phyloP scores from a whole-genome alignment of 2,329 filamentous ascomycete species.

The Amesomyces nigricolor region DNA sequence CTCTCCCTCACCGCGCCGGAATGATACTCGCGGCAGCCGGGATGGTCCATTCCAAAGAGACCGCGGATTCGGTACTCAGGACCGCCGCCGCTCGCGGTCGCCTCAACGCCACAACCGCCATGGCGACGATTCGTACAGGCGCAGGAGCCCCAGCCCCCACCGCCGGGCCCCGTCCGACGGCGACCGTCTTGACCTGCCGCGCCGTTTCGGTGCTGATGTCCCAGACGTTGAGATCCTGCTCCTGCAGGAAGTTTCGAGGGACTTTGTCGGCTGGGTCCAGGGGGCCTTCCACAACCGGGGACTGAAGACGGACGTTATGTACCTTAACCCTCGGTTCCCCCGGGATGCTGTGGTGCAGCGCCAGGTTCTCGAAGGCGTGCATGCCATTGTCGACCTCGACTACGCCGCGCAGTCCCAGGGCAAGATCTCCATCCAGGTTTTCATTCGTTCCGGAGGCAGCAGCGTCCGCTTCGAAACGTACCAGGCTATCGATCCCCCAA shows the following conservation, averaged over 20 bases:
- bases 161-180: slow-evolving; percentile 46
- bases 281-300: slow-evolving; percentile 65
- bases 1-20: slow-evolving; percentile 52
- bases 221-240: slow-evolving; percentile 88
- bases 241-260: slow-evolving; percentile 67
- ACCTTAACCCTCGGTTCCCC: slow-evolving; percentile 69
- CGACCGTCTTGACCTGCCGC: slow-evolving; percentile 65
- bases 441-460: slow-evolving; percentile 70
- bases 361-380: slow-evolving; percentile 83
- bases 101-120: slow-evolving; percentile 32
- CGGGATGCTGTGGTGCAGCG: slow-evolving; percentile 75
- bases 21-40: slow-evolving; percentile 49
- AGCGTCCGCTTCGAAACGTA: slow-evolving; percentile 83
- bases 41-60: slow-evolving; percentile 53
- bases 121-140: slow-evolving; percentile 49
- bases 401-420: slow-evolving; percentile 61
- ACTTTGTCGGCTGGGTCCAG: slow-evolving; percentile 81
- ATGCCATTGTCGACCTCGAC: slow-evolving; percentile 75
- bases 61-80: slow-evolving; percentile 40
- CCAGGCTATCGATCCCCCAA: slow-evolving; percentile 68
- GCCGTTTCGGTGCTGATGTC: slow-evolving; percentile 66
- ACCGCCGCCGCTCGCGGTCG: slow-evolving; percentile 44
- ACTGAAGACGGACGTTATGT: slow-evolving; percentile 72
- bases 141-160: slow-evolving; percentile 65
- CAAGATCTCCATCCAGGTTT: slow-evolving; percentile 77